Percentiles rank a stretch among this genome's conserved stretches.
These are phyloP conservation scores for Neohortaea acidophila DNA, from an alignment of 495 filamentous ascomycete species.

Conservation along the genomic window DNA sequence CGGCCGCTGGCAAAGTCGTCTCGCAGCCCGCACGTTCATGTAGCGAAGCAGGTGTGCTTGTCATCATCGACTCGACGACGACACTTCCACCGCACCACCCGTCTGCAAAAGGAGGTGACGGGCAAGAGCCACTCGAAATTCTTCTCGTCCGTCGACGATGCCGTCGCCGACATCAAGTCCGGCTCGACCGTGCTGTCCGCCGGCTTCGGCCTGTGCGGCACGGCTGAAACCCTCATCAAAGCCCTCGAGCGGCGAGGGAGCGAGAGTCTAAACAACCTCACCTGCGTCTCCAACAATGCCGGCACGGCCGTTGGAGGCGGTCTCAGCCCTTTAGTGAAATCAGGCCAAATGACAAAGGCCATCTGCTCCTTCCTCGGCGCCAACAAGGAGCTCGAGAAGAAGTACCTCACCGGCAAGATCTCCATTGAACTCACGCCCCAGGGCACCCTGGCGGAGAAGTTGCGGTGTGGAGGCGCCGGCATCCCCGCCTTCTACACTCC, in stretches of 20 bases:
- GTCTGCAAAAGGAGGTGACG: no score
- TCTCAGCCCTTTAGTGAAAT: conserved; percentile 36
- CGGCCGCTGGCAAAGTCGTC: no score
- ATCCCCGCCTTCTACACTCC: conserved; percentile 55
- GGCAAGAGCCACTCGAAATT: conserved; percentile 28
- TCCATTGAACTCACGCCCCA: conserved; percentile 51
- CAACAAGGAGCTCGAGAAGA: conserved; percentile 51
- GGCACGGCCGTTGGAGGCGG: conserved; percentile 40
- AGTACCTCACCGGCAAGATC: conserved; percentile 45
- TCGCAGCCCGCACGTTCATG: no score
- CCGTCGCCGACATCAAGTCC: conserved; percentile 42
- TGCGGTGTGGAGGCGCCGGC: conserved; percentile 47
- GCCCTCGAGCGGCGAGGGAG: conserved; percentile 22
- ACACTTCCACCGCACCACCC: no score
- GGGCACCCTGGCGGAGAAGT: conserved; percentile 48
- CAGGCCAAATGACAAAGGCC: conserved; percentile 42
- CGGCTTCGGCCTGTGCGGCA: conserved; percentile 47
- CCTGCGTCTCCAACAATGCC: conserved; percentile 52
- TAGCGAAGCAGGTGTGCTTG: no score
- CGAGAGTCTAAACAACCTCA: conserved; percentile 30
- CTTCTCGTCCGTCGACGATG: conserved; percentile 42
- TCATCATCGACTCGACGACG: no score
- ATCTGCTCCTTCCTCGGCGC: conserved; percentile 45
- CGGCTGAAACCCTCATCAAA: conserved; percentile 27
- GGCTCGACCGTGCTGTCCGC: conserved; percentile 43